Evolutionary conservation across 805 yeast genomes (phyloP).

Genomic region (Saccharomycopsis schoenii): DNA sequence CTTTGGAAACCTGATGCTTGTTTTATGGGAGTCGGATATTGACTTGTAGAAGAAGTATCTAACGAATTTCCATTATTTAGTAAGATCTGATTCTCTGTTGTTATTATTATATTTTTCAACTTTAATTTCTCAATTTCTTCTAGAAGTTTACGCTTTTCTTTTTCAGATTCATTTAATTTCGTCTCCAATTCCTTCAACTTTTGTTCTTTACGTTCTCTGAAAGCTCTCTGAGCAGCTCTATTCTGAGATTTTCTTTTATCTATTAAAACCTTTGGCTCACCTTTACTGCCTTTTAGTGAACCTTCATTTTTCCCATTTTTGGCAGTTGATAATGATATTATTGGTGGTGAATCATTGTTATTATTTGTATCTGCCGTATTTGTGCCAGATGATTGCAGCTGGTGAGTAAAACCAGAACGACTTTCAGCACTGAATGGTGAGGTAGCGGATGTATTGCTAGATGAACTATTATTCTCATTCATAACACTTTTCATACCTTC

Average conservation of each 20-base stretch:
- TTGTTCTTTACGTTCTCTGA: conserved; percentile 71
- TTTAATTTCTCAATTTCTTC: conserved; percentile 42
- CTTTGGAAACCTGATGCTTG: not conserved
- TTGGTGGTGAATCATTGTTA: not conserved
- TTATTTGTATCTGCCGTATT: not conserved
- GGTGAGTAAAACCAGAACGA: not conserved
- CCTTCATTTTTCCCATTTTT: not conserved
- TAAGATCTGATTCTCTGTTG: conserved; percentile 53
- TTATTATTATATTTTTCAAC: conserved; percentile 45
- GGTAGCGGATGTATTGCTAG: not conserved
- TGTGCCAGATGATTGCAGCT: not conserved
- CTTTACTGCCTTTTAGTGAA: not conserved
- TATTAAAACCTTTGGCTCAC: conserved; percentile 22
- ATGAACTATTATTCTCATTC: not conserved
- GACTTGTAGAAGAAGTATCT: not conserved
- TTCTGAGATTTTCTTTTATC: conserved; percentile 67
- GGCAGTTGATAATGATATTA: not conserved
- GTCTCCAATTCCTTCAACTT: conserved; percentile 57
- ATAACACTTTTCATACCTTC: not conserved
- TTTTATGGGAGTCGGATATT: not conserved
- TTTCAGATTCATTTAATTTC: conserved; percentile 49
- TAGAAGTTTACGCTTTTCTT: conserved; percentile 36
- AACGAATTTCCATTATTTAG: conserved; percentile 25
- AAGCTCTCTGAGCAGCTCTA: conserved; percentile 82
- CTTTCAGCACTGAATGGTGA: not conserved